Conservation (phyloP, 116 monocot genomes). For the Papilionanthe hybrid region DNA sequence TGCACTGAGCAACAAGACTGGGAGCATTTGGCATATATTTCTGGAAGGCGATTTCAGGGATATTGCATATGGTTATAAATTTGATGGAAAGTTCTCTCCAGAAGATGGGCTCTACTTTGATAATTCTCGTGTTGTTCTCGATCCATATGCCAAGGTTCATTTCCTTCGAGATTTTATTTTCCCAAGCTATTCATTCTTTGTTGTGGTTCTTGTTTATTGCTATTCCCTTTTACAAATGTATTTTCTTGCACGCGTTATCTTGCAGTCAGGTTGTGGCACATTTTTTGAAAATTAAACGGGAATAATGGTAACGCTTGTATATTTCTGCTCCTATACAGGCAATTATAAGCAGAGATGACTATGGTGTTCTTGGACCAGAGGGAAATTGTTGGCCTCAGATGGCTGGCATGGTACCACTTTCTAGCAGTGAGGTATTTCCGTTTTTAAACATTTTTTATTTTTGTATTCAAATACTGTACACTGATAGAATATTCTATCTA, state of each 20-base stretch:
- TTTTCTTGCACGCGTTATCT: not conserved
- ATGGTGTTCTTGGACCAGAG: constrained; percentile 51
- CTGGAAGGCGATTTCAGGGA: constrained; percentile 45
- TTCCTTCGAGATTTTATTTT: not conserved
- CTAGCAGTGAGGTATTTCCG: constrained; percentile 34
- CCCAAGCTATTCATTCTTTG: not conserved
- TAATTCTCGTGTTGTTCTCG: constrained; percentile 56
- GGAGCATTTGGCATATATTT: constrained; percentile 77
- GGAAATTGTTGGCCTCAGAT: constrained; percentile 90
- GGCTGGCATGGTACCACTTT: constrained; percentile 75
- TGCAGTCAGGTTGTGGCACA: not conserved
- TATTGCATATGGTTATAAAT: constrained; percentile 77
- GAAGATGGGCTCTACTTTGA: constrained; percentile 65
- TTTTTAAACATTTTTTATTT: not conserved
- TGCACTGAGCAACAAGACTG: constrained; percentile 62
- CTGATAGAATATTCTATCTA: too few relatives aligned
- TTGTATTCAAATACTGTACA: not conserved
- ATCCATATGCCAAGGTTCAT: constrained; percentile 87
- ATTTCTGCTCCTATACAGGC: constrained; percentile 40
- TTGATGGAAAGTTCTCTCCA: constrained; percentile 70
- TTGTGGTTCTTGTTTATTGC: not conserved
- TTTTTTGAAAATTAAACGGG: not conserved
- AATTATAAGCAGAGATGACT: constrained; percentile 64
- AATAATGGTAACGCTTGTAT: not conserved
- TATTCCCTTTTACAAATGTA: not conserved